Conservation (phyloP, 2,329 filamentous ascomycete genomes). For the Alternaria metachromatica region DNA sequence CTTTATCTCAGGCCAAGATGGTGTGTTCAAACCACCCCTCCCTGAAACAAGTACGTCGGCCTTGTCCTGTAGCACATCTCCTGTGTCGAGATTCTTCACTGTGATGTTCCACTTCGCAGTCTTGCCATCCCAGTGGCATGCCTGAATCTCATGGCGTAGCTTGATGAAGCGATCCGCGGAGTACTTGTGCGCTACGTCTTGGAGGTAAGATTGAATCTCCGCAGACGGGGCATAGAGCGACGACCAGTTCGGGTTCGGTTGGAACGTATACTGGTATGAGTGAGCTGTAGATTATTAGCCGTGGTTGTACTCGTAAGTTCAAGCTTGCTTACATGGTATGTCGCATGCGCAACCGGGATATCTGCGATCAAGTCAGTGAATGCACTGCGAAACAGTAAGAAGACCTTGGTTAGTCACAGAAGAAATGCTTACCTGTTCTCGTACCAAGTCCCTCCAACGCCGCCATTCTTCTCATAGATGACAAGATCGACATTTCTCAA, state of each 20-base stretch:
- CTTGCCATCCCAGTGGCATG: conserved; percentile 43
- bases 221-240: conserved; percentile 49
- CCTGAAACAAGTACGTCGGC: conserved; percentile 42
- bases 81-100: conserved; percentile 42
- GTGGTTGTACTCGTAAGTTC: not conserved
- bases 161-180: conserved; percentile 48
- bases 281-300: conserved; percentile 37
- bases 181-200: conserved; percentile 44
- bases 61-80: conserved; percentile 32
- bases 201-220: conserved; percentile 50
- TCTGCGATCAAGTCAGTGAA: conserved; percentile 20
- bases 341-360: conserved; percentile 55
- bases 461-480: conserved; percentile 54
- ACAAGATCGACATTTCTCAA: conserved; percentile 49
- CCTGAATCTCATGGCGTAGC: conserved; percentile 44
- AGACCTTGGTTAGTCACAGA: not conserved
- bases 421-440: conserved; percentile 41
- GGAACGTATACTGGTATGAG: conserved; percentile 54
- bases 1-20: conserved; percentile 44
- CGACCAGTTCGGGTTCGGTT: conserved; percentile 52
- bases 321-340: conserved; percentile 35
- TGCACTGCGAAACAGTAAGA: not conserved
- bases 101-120: conserved; percentile 47
- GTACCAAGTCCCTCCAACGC: conserved; percentile 50
- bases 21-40: conserved; percentile 42